Base-by-base conservation (phyloP, 352 stramenopile genomes). In the Globisporangium sylvaticum region DNA sequence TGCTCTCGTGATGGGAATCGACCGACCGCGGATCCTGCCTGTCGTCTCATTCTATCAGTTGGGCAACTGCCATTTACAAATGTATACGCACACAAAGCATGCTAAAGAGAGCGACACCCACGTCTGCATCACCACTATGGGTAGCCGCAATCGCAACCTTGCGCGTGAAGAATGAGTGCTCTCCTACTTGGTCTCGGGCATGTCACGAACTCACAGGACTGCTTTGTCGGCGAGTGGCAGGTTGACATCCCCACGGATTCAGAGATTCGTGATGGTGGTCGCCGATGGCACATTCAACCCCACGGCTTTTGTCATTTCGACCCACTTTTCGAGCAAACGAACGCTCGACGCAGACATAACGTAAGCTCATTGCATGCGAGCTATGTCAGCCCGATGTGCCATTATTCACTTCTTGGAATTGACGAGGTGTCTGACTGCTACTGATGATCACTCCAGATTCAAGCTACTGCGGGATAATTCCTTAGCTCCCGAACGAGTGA, bases 381-480 rank as follows among this genome's bases (percentile, higher is more conserved):
- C n/a, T n/a, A n/a, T n/a, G n/a, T n/a, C n/a, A n/a, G n/a, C n/a
- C n/a, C n/a, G n/a, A n/a, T n/a, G n/a, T n/a, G n/a, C n/a, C n/a
- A n/a, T n/a, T n/a, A 34, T 22, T 42, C 58, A 34, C 31, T n/a
- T n/a, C n/a, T n/a, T 60, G 32, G 31, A 24, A 25, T 54, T 31
- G 37, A 0, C 18, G 4, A 10, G 37, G 37, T 3, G 22, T 25
- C 22, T 50, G 15, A 18, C 18, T 59, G 31, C 22, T 24, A 20
- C n/a, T 58, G 12, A 24, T 27, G 24, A n/a, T 14, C 53, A 8
- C 18, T 39, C 10, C 48, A 85, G 77, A n/a, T 89, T 91, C 52
- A 55, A 62, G 12, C 67, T 70, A 59, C 73, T 91, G 22, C 73
- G 78, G 27, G 83, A 88, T 50, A 89, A 88, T 52, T 91, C 89